Conservation (phyloP, 2,329 filamentous ascomycete genomes). For the Penicillium sp. region DNA sequence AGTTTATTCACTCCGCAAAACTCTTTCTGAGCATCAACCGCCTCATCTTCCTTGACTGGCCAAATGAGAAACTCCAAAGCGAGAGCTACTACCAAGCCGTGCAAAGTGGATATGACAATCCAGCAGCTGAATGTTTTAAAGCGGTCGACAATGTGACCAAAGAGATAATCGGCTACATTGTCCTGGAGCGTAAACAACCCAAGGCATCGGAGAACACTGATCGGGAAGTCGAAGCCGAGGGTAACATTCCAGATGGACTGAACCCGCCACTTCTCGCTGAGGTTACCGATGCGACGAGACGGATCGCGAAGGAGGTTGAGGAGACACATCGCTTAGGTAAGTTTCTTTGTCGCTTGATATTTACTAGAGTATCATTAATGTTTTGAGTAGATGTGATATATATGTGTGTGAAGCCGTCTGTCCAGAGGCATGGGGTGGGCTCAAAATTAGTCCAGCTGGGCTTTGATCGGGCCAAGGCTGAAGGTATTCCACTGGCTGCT, state of each 20-base stretch:
- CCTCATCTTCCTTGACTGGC: constrained; percentile 7
- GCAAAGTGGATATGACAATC: not conserved
- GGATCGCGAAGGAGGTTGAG: not conserved
- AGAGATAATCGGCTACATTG: constrained; percentile 13
- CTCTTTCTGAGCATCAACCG: constrained; percentile 8
- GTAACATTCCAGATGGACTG: not conserved
- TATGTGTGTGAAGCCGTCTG: constrained; percentile 11
- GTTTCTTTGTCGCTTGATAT: not conserved
- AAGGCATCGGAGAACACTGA: not conserved
- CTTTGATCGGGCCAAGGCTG: constrained; percentile 1
- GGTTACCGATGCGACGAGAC: not conserved
- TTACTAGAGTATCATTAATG: not conserved
- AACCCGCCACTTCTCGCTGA: constrained; percentile 3
- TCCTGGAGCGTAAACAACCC: constrained; percentile 3
- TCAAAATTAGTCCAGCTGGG: constrained; percentile 8
- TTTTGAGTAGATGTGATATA: constrained; percentile 7
- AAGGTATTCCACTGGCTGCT: constrained; percentile 1
- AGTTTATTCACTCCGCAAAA: constrained; percentile 6
- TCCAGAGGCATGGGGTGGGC: constrained; percentile 10
- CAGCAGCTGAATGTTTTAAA: constrained; percentile 8
- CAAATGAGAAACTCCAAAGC: constrained; percentile 13
- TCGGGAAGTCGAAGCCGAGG: not conserved
- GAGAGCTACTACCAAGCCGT: constrained; percentile 9
- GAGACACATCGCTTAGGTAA: constrained; percentile 2
- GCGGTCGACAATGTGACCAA: constrained; percentile 3